Percentiles rank a stretch among this genome's conserved stretches.
Evolutionary conservation across 202 grass and related monocot genomes (phyloP).

Genomic region (Hordeum pubiflorum): DNA sequence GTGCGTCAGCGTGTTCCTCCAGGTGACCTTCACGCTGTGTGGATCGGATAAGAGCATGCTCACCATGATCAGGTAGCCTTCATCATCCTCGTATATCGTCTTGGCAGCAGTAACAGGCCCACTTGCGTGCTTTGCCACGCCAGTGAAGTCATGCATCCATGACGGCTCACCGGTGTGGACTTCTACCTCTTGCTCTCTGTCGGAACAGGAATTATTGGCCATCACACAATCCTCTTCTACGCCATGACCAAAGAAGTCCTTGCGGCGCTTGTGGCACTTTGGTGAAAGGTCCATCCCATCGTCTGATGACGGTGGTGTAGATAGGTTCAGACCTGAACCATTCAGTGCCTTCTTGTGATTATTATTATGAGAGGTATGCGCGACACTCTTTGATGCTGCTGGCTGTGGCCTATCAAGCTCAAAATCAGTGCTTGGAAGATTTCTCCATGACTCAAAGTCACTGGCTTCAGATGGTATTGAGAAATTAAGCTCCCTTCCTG

Average conservation of each 20-base stretch:
- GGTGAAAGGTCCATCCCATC: slow-evolving; percentile 63
- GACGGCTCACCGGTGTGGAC: slow-evolving; percentile 39
- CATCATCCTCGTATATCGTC: slow-evolving; percentile 72
- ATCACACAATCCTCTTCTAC: slow-evolving; percentile 47
- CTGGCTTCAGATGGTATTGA: slow-evolving; percentile 51
- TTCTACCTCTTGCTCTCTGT: slow-evolving; percentile 67
- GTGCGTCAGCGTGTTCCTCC: slow-evolving; percentile 62
- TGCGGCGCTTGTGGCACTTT: slow-evolving; percentile 45
- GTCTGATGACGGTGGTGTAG: slow-evolving; percentile 50
- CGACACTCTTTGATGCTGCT: slow-evolving; percentile 26
- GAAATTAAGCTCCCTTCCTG: slow-evolving; percentile 63
- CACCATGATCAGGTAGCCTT: slow-evolving; percentile 63
- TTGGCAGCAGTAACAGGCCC: slow-evolving; percentile 69
- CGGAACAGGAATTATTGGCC: slow-evolving; percentile 48
- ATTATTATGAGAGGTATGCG: slow-evolving; percentile 36
- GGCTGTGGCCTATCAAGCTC: slow-evolving; percentile 61
- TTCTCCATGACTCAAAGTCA: slow-evolving; percentile 69
- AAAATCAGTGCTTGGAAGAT: slow-evolving; percentile 69
- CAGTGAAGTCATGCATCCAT: slow-evolving; percentile 59
- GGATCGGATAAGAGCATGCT: slow-evolving; percentile 61
- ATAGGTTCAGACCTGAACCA: slow-evolving; percentile 67
- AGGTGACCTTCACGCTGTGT: slow-evolving; percentile 61
- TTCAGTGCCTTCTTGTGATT: slow-evolving; percentile 50
- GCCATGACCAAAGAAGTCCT: slow-evolving; percentile 40
- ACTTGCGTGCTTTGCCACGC: slow-evolving; percentile 53